Evolutionary conservation across 2,329 filamentous ascomycete species (phyloP), one percentile per base, ranked within the genome.

Genomic region (Arthrobotrys musiformis): DNA sequence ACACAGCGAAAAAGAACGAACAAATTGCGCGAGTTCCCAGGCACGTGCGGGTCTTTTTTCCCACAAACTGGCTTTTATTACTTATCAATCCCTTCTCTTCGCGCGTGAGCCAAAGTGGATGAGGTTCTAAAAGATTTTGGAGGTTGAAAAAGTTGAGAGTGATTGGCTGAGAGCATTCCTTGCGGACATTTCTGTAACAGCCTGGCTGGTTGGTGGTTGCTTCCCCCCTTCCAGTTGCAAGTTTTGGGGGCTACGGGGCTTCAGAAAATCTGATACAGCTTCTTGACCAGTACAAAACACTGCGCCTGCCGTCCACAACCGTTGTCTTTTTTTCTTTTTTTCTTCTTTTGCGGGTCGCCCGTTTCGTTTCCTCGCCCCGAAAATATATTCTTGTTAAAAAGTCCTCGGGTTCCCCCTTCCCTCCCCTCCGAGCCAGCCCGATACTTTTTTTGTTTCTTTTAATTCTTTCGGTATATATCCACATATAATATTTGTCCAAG

Each of bases 141-240:
- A 19, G 9, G 40, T 4, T 42, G 4, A 6, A 42, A 26, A 15
- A 2, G 28, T 19, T n/a, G 9, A 19, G 28, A 35, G 50, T 22
- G 54, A 58, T 58, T 58, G 54, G 54, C 33, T 58, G 54, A 58
- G 54, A 28, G 33, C 54, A 40, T 58, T 58, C 54, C 33, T 42
- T 58, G 54, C 54, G 54, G 54, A 58, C 33, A 40, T 37, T 58
- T 58, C 54, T 58, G 54, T 58, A 58, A 58, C 54, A 58, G 54
- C 9, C 50, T 56, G 54, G 15, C 28, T 7, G n/a, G 26, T 35
- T 24, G 5, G 50, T 30, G 15, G 30, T 33, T 33, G 30, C 19
- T 19, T 35, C 48, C n/a, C 44, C 44, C 40, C 40, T 42, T 42
- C 40, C 4, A 6, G 40, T 8, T n/a, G n/a, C n/a, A n/a, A n/a